Percentiles rank a stretch among this genome's conserved stretches.
phyloP scores from a whole-genome alignment of 2,329 filamentous ascomycete species.

The Xylaria sp. region DNA sequence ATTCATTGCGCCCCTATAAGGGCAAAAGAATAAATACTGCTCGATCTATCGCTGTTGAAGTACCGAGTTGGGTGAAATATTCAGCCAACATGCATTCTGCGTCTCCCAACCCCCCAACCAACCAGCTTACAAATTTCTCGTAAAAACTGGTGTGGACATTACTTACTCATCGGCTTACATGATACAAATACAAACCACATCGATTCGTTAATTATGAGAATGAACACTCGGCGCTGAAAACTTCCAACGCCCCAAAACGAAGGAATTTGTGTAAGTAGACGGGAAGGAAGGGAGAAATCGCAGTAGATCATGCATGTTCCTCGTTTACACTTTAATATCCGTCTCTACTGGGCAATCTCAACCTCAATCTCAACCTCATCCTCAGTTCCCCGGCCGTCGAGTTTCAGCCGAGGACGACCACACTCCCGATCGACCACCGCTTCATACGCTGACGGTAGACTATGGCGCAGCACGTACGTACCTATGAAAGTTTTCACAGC shows the following conservation, averaged over 20 bases:
- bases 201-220: background rate
- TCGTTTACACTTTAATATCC: too few relatives aligned
- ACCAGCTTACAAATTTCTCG: background rate
- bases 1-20: background rate
- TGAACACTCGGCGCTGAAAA: too few relatives aligned
- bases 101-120: background rate
- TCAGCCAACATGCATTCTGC: background rate
- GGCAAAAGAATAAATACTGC: slow-evolving; percentile 2
- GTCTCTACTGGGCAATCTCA: too few relatives aligned
- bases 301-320: too few relatives aligned
- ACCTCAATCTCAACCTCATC: too few relatives aligned
- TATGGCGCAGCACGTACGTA: background rate
- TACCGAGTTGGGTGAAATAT: slow-evolving; percentile 13
- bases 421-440: too few relatives aligned
- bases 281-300: too few relatives aligned
- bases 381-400: too few relatives aligned
- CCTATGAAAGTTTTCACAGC: background rate
- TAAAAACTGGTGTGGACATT: background rate
- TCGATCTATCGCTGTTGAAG: slow-evolving; percentile 5
- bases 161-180: background rate
- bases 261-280: too few relatives aligned
- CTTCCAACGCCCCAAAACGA: too few relatives aligned
- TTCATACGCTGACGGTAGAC: too few relatives aligned
- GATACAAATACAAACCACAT: background rate
- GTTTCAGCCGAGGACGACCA: too few relatives aligned